Evolutionary conservation across 2,329 filamentous ascomycete genomes (phyloP), one percentile per base, ranked within the genome.

Genomic region (Colletotrichum graminicola): DNA sequence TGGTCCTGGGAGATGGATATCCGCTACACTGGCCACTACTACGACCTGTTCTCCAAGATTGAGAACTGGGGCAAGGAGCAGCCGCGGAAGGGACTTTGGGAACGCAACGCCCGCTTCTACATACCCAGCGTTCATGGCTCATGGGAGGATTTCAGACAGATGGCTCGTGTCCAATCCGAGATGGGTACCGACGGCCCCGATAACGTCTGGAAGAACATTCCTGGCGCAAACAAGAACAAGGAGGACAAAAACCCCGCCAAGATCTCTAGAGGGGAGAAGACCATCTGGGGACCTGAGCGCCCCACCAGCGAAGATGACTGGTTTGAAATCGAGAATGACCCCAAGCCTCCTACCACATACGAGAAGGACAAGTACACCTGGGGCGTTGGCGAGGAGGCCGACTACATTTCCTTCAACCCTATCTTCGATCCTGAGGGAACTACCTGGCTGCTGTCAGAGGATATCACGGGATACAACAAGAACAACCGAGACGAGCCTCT

Each of bases 1-100:
- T 97, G 94, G 94, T 93, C 97, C 75, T 97, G 94, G 93, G 94
- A 97, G 80, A 95, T 97, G 91, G 94, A 97, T 77, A 90, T 95
- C 55, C 91, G 94, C 39, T 97, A 97, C 80, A 96, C 93, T 0
- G 94, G 94, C 45, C 94, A 97, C 81, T 95, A 93, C 83, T 94
- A 92, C 75, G 89, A 93, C 73, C 81, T 94, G 26, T 88, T 95
- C 77, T 88, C 90, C 75, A 92, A 92, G 78, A 83, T 94, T 47
- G 87, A 89, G 76, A 82, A 84, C 55, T 96, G 92, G 92, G 87
- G 92, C 21, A 89, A 86, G 74, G 82, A 88, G 57, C 93, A 96
- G 80, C 93, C 93, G 1, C 87, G 93, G 16, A 94, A 94, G 80
- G 91, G 92, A 0, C 85, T 95, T 0, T 96, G 93, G 93, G 93